Evolutionary conservation across 2,329 filamentous ascomycete species (phyloP).

Genomic region (Botrytis pseudocinerea): DNA sequence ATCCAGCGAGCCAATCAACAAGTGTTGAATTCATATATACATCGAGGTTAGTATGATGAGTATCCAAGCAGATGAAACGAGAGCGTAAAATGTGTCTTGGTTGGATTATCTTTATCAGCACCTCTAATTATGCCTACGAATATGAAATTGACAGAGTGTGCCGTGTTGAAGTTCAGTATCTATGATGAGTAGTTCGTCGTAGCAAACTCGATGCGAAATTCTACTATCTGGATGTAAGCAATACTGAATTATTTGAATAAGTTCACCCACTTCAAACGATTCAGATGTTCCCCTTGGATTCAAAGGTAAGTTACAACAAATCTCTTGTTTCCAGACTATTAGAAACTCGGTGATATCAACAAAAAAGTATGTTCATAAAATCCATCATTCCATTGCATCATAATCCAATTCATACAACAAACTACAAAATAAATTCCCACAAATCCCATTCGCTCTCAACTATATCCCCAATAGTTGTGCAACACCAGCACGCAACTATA

Average conservation of each 20-base stretch:
- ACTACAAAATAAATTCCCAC: not conserved
- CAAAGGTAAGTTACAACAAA: not conserved
- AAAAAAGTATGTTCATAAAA: not conserved
- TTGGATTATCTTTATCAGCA: not conserved
- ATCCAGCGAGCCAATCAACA: too few species aligned
- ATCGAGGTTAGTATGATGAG: not conserved
- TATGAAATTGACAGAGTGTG: not conserved
- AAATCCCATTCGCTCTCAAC: not conserved
- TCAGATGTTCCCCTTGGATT: not conserved
- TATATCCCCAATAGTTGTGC: rapidly evolving
- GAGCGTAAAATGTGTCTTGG: not conserved
- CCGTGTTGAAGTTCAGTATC: not conserved
- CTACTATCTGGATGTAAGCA: not conserved
- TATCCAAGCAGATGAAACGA: not conserved
- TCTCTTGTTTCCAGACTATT: not conserved
- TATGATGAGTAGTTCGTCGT: not conserved
- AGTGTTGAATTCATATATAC: not conserved
- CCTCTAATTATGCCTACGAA: not conserved
- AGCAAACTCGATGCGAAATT: not conserved
- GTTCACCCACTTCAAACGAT: not conserved
- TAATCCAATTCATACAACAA: not conserved
- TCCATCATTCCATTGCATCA: not conserved
- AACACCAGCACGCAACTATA: not conserved
- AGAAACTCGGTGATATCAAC: not conserved
- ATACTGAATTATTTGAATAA: not conserved